Evolutionary conservation across 1,139 yeast species (phyloP).

Genomic region (Geotrichum bryndzae): DNA sequence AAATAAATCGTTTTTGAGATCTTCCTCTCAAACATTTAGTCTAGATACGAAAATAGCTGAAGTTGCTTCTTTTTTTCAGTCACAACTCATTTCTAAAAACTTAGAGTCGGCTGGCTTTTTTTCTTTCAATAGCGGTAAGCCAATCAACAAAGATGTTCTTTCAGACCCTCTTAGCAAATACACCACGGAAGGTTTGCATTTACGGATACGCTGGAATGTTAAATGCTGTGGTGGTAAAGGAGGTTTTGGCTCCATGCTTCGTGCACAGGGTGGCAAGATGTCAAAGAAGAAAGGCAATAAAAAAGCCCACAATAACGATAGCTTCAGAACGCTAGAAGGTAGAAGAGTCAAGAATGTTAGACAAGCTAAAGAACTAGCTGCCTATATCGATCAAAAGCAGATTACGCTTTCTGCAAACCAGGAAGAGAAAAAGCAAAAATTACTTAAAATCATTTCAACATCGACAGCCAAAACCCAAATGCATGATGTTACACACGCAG

Average conservation of each 20-base stretch:
- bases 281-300: constrained; percentile 26
- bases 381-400: constrained; percentile 8
- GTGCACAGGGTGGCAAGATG: constrained; percentile 40
- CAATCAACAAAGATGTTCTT: not conserved
- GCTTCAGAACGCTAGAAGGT: constrained; percentile 39
- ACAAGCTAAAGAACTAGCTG: constrained; percentile 31
- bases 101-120: constrained; percentile 6
- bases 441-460: not conserved
- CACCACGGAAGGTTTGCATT: not conserved
- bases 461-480: not conserved
- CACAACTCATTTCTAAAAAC: constrained; percentile 1
- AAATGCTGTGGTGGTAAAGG: constrained; percentile 44
- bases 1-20: not conserved
- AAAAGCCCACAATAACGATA: constrained; percentile 30
- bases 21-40: constrained; percentile 1
- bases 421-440: constrained; percentile 5
- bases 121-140: constrained; percentile 13
- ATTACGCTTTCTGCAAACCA: not conserved
- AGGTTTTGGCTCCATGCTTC: constrained; percentile 44
- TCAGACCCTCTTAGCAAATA: constrained; percentile 2
- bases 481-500: constrained; percentile 3
- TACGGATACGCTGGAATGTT: constrained; percentile 14
- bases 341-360: constrained; percentile 34
- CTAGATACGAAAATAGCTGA: constrained; percentile 2
- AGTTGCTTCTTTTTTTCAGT: constrained; percentile 2